Evolutionary conservation across 2,329 filamentous ascomycete species (phyloP), one percentile per base, ranked within the genome.

Genomic region (Aphanocladium album): DNA sequence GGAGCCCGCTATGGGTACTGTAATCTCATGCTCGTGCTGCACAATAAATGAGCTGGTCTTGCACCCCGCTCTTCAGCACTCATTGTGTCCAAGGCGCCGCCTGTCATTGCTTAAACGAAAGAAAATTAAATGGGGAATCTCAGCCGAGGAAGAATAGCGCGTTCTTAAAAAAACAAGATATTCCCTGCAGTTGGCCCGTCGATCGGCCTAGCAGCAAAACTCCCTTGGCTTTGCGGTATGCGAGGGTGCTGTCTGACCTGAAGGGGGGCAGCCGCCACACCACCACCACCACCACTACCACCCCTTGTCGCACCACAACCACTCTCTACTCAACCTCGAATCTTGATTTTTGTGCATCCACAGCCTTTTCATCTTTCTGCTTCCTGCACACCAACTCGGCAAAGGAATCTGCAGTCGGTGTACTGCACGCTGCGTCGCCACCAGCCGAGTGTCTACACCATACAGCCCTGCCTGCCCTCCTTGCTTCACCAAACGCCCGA

Each of bases 1-100:
- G 50, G 57, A 54, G 50, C 50, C 35, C 50, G 50, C 30, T 45
- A 60, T 60, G 57, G 57, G 50, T 39, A 47, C 49, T 54, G 39
- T 54, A 60, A 60, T 60, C 30, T 43, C 41, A 41, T 39, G 23
- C 17, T 35, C 39, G 19, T 17, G 16, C 49, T 23, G 47, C 37
- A 33, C 37, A 45, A 54, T 39, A 60, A 60, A 60, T 59, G 57
- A 60, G 50, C 41, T 33, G 11, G 43, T 47, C 57, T 47, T 27
- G 33, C 57, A 46, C 57, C 57, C 57, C 57, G 49, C 57, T 59
- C 37, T 52, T 45, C 19, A 45, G n/a, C 9, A 12, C 56, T 35
- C 30, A 35, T 35, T 30, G 25, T 23, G 45, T 47, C 27, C 47
- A 35, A 12, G 25, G 30, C 17, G 25, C 35, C 30, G 56, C 37